Evolutionary conservation across 2,329 filamentous ascomycete genomes (phyloP).

Genomic region (Stachybotrys chlorohalonatus): DNA sequence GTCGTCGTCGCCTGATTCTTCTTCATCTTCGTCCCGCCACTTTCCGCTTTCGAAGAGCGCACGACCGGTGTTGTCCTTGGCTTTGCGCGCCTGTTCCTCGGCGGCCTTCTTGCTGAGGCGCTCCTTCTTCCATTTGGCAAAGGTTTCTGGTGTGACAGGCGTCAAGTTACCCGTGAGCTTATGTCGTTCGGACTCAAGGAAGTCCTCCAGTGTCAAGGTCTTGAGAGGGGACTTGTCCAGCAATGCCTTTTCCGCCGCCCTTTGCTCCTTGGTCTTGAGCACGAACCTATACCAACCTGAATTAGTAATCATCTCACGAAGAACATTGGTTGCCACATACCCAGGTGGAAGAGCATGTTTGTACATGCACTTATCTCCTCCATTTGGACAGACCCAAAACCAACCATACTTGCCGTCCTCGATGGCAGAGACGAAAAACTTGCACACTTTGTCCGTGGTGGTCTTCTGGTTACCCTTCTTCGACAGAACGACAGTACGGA

Average conservation of each 20-base stretch:
- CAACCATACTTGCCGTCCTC: constrained; percentile 98
- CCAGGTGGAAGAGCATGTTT: constrained; percentile 90
- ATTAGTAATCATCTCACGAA: not conserved
- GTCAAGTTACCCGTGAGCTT: constrained; percentile 88
- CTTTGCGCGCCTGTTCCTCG: constrained; percentile 79
- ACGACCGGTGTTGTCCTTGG: constrained; percentile 92
- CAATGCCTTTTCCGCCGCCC: constrained; percentile 88
- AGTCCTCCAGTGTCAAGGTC: constrained; percentile 93
- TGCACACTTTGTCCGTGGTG: constrained; percentile 97
- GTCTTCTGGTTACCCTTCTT: constrained; percentile 97
- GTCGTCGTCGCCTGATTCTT: constrained; percentile 41
- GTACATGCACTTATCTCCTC: constrained; percentile 97
- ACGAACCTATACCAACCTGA: constrained; percentile 57
- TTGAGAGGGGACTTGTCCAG: constrained; percentile 93
- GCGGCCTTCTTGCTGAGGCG: constrained; percentile 92
- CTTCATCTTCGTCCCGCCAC: constrained; percentile 61
- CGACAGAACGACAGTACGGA: constrained; percentile 80
- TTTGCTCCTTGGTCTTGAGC: constrained; percentile 95
- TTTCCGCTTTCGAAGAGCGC: constrained; percentile 95
- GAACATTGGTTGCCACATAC: constrained; percentile 43
- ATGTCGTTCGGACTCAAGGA: constrained; percentile 90
- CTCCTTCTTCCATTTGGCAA: constrained; percentile 96
- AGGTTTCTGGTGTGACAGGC: constrained; percentile 84
- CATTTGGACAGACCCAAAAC: constrained; percentile 98
- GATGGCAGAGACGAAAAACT: constrained; percentile 93